Base-by-base conservation (phyloP, 208 protist species). In the Chromosphaera perkinsii region DNA sequence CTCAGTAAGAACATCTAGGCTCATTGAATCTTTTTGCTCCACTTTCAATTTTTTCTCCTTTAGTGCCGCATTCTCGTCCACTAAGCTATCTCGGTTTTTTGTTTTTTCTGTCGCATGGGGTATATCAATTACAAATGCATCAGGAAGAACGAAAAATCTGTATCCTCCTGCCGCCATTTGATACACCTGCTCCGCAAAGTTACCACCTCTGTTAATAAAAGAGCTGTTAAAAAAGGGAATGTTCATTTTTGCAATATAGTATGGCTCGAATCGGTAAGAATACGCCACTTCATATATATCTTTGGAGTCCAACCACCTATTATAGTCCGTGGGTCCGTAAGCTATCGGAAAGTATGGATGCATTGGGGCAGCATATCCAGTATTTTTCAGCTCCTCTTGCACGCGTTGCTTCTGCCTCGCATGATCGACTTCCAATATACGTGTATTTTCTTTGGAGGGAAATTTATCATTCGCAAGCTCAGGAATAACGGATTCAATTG, bases 181-280 rank as follows among this genome's bases (percentile, higher is more conserved):
- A 64, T 37, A 64, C 2, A 72, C 56, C 29, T 72, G 66, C 37
- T 72, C 29, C 1, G 66, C 66, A 72, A 61, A 72, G 35, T 72
- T 72, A 1, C 66, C 66, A 7, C 66, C 66, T 31, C 66, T 51
- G 42, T 72, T 55, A 5, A 72, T 55, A 45, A 72, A 72, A 31
- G 39, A 33, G 7, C 64, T 55, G 35, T 72, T 63, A 56, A 72
- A 72, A 12, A 64, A 17, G 12, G 66, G 66, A n/a, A 61, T n/a
- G 20, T 14, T 14, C 7, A 24, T 48, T 29, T 42, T 29, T n/a
- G 52, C 66, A n/a, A 72, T 26, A 35, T 72, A 72, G 39, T 72
- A 72, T 17, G 66, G 66, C 35, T 72, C 66, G 26, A 72, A 72
- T 7, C 66, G 66, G 17, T 39, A 55, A 0, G 45, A 42, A 54